Evolutionary conservation across 2,329 filamentous ascomycete species (phyloP), one percentile per base, ranked within the genome.

Genomic region (Xylaria hypoxylon): DNA sequence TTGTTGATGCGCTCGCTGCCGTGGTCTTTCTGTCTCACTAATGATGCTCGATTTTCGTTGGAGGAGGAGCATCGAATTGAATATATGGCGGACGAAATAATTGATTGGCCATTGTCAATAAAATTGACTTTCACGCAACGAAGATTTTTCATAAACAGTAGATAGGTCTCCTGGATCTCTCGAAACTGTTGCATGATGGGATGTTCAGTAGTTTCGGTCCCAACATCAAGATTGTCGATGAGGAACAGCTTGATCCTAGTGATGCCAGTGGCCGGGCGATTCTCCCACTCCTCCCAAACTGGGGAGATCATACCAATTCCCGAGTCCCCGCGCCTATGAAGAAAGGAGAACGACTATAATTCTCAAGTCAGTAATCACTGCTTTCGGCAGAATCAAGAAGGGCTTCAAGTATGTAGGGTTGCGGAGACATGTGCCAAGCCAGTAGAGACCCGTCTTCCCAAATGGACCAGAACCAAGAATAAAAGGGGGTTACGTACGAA

Each of bases 241-340:
- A 83, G 74, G 17, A 70, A 74, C 0, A 84, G 72, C 0, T 78
- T 82, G 6, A 82, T 80, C 5, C 79, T 75, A 1, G 80, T 83
- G 1, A 72, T 35, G 3, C 56, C 65, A 5, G 24, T 15, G 0
- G 47, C 31, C 0, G 75, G 53, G 0, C 33, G 19, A 4, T 74
- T 70, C 2, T 50, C 65, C 1, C 64, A 31, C 2, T 77, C 71
- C n/a, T 76, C 60, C 85, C 84, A 83, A 1, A 77, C 65, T 0
- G 81, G 81, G 0, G 79, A 80, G 0, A 86, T 80, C 83, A 86
- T 87, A 1, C 84, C 84, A 28, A 87, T 73, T 0, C 84, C 84
- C 0, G 78, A 76, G 2, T 84, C 80, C 0, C 78, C 81, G 5
- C 70, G 71, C 0, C 70, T 69, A 44, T 82, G 80, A 0, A 59